phyloP scores from a whole-genome alignment of 192 early-diverging fungal genomes.

The Coemansia sp. region DNA sequence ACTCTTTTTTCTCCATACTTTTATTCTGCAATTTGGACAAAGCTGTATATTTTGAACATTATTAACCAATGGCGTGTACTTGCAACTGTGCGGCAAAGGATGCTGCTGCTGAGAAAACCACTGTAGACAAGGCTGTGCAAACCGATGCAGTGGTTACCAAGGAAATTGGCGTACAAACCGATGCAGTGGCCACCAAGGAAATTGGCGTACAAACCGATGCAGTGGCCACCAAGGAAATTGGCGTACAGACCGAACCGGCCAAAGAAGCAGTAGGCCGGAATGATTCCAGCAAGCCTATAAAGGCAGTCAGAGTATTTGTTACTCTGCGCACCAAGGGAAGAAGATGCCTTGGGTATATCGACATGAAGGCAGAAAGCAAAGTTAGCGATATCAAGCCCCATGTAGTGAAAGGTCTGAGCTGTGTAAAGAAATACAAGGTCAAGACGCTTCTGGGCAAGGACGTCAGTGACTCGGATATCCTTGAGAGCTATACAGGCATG shows the following conservation, averaged over 20 bases:
- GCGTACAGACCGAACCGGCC: background rate
- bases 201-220: background rate
- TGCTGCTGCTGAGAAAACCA: background rate
- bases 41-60: too few species aligned
- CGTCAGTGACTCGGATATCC: background rate
- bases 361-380: background rate
- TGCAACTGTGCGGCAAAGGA: background rate
- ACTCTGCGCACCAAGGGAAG: background rate
- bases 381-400: background rate
- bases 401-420: background rate
- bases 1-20: too few species aligned
- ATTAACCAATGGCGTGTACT: too few species aligned
- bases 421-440: background rate
- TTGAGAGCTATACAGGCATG: background rate
- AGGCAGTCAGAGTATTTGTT: background rate
- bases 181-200: background rate
- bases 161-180: too few species aligned
- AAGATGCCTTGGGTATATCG: background rate
- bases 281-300: background rate
- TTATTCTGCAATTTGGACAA: too few species aligned
- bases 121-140: background rate
- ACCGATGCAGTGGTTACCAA: background rate
- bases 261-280: background rate
- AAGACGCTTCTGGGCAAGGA: background rate
- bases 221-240: too few species aligned